Percentiles rank a stretch among this genome's conserved stretches.
Conservation (phyloP, 768 basidiomycete species). For the Collybia mongolica region DNA sequence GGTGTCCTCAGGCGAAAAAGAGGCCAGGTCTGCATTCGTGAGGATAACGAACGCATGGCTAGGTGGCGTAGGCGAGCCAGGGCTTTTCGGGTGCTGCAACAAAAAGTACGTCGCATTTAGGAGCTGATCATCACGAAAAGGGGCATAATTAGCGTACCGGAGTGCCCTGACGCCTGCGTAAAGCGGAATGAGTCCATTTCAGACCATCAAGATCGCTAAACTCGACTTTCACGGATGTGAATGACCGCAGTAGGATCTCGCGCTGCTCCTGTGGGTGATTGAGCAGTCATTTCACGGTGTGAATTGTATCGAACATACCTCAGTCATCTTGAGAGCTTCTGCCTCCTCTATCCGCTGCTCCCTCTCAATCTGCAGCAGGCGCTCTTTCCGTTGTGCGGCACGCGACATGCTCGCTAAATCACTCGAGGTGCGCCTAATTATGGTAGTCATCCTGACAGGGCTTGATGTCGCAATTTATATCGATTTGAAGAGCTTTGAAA, state of each 20-base stretch:
- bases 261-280: conserved; percentile 35
- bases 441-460: conserved; percentile 1
- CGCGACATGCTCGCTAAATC: conserved; percentile 28
- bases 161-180: conserved; percentile 21
- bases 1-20: conserved; percentile 36
- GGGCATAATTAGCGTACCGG: background rate
- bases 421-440: conserved; percentile 14
- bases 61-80: background rate
- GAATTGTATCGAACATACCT: conserved; percentile 31
- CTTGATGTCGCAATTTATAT: background rate
- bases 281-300: background rate
- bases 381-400: conserved; percentile 45
- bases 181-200: conserved; percentile 32
- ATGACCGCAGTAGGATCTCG: conserved; percentile 38
- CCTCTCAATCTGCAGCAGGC: conserved; percentile 46
- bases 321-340: conserved; percentile 57
- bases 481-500: background rate
- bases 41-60: conserved; percentile 29
- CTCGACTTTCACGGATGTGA: conserved; percentile 56
- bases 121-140: background rate
- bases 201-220: conserved; percentile 62
- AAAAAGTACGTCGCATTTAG: too few relatives aligned
- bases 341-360: conserved; percentile 54
- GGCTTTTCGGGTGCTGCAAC: background rate
- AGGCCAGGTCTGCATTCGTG: conserved; percentile 33